phyloP scores from a whole-genome alignment of 192 early-diverging fungal species.

The Paraglomus brasilianum region DNA sequence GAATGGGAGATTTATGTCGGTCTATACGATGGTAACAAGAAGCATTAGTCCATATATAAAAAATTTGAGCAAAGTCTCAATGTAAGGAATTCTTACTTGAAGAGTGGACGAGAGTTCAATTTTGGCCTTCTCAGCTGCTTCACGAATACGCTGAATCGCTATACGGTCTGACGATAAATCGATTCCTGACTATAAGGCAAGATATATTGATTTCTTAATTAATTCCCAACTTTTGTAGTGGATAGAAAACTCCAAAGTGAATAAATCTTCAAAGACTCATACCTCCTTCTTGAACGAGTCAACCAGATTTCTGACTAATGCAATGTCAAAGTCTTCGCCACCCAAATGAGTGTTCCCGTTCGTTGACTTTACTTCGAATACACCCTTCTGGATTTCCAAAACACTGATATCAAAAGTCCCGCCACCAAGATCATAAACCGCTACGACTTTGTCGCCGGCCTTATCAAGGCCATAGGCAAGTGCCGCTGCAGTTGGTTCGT shows the following conservation, averaged over 20 bases:
- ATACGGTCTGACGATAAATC: conserved; percentile 87
- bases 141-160: conserved; percentile 96
- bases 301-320: conserved; percentile 75
- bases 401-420: conserved; percentile 99
- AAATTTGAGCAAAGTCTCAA: not conserved
- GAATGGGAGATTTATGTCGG: conserved; percentile 96
- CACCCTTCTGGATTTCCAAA: conserved; percentile 96
- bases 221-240: no score
- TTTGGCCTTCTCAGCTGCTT: conserved; percentile 98
- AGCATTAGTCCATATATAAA: not conserved
- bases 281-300: conserved; percentile 89
- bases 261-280: not conserved
- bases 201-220: no score
- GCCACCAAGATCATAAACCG: conserved; percentile 97
- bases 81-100: conserved; percentile 28
- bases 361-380: conserved; percentile 98
- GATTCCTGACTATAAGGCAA: conserved; percentile 53
- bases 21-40: conserved; percentile 42
- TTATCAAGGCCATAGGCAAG: conserved; percentile 91
- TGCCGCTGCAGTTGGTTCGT: conserved; percentile 94
- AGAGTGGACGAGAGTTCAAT: conserved; percentile 94
- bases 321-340: conserved; percentile 75
- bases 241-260: no score
- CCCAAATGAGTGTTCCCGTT: conserved; percentile 92
- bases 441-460: conserved; percentile 82